Evolutionary conservation across 805 yeast genomes (phyloP).

Genomic region (Teunomyces aglyptinius): DNA sequence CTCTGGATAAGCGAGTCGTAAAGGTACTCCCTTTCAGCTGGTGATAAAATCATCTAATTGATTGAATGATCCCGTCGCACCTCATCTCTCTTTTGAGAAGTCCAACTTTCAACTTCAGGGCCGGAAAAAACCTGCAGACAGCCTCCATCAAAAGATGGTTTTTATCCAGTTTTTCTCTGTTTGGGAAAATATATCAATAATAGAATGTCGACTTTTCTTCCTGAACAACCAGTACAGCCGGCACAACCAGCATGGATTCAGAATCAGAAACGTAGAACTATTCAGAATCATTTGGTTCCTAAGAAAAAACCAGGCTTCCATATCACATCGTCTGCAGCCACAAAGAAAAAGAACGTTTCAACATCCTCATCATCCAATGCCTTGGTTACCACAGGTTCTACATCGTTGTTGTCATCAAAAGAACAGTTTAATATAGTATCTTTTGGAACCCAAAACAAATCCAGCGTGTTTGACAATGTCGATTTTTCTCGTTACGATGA

Average conservation of each 20-base stretch:
- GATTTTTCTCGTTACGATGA: constrained; percentile 26
- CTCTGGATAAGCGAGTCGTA: constrained; percentile 62
- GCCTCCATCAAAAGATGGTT: neutral
- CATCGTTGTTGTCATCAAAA: constrained; percentile 6
- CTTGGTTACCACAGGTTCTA: neutral
- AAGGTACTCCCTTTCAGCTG: constrained; percentile 73
- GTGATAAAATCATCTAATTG: constrained; percentile 59
- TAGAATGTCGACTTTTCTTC: neutral
- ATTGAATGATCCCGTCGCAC: neutral
- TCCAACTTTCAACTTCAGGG: neutral
- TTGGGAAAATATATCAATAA: neutral
- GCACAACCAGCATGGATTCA: constrained; percentile 35
- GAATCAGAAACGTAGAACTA: constrained; percentile 32
- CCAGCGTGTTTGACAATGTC: constrained; percentile 21
- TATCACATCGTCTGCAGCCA: constrained; percentile 20
- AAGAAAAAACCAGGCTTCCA: constrained; percentile 42
- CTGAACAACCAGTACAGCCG: constrained; percentile 10
- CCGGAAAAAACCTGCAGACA: too few species aligned
- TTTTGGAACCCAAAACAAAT: constrained; percentile 31
- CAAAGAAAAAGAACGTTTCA: constrained; percentile 9
- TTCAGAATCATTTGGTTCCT: constrained; percentile 43
- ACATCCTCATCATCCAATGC: constrained; percentile 5
- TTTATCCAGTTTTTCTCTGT: neutral
- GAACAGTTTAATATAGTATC: constrained; percentile 35
- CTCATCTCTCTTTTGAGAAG: constrained; percentile 1